Conservation (phyloP, 2,329 filamentous ascomycete species). For the Hypoxylon sp. region DNA sequence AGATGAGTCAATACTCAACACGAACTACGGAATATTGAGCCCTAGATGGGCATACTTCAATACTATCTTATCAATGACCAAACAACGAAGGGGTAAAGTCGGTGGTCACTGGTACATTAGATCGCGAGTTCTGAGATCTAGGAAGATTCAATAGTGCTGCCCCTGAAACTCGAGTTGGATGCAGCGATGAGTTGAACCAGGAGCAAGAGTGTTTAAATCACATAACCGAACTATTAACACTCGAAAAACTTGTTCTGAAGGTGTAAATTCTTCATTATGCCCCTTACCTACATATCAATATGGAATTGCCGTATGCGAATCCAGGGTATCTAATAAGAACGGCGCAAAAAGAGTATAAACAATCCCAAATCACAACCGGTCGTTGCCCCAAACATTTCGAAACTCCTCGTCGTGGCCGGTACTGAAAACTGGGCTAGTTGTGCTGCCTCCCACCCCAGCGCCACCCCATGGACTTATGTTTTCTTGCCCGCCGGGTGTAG, state of each 20-base stretch:
- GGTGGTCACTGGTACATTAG: neutral
- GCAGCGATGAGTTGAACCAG: neutral
- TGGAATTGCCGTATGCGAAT: slow-evolving; percentile 31
- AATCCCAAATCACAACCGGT: slow-evolving; percentile 46
- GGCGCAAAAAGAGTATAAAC: slow-evolving; percentile 36
- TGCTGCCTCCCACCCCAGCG: slow-evolving; percentile 14
- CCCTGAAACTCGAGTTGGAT: neutral
- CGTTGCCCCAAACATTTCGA: slow-evolving; percentile 51
- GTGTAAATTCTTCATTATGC: slow-evolving; percentile 17
- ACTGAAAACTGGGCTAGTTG: slow-evolving; percentile 45
- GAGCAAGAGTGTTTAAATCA: neutral
- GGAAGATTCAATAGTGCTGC: neutral
- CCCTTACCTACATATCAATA: slow-evolving; percentile 17
- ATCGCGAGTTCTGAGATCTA: neutral
- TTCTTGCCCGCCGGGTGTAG: slow-evolving; percentile 37
- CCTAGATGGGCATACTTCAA: neutral
- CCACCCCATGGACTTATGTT: slow-evolving; percentile 28
- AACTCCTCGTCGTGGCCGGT: slow-evolving; percentile 51
- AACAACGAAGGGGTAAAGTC: neutral
- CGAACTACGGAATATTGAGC: too few species aligned
- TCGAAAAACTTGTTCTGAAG: neutral
- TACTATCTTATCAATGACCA: neutral
- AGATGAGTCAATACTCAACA: too few species aligned
- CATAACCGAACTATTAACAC: neutral
- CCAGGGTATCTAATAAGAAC: slow-evolving; percentile 46